phyloP scores from a whole-genome alignment of 768 basidiomycete species.

The Ramaria sp. region DNA sequence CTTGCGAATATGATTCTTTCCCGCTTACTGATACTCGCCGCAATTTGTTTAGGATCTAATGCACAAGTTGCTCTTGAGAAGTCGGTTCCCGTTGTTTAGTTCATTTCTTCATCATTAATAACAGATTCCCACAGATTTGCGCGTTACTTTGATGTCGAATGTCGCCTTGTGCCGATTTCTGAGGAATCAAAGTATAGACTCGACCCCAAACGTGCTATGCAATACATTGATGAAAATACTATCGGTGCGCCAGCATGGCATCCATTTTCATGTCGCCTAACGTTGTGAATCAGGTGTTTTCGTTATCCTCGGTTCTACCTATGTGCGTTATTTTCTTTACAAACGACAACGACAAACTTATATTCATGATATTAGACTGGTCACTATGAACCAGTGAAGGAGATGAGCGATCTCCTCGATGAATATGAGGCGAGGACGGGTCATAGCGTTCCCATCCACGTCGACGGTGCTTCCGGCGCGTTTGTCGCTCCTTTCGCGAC shows the following conservation, averaged over 20 bases:
- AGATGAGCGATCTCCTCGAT: constrained; percentile 66
- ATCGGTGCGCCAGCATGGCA: constrained; percentile 29
- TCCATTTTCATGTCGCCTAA: background rate
- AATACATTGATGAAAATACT: constrained; percentile 60
- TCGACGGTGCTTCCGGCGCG: constrained; percentile 51
- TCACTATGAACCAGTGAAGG: constrained; percentile 72
- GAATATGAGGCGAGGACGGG: constrained; percentile 39
- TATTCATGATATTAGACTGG: constrained; percentile 25
- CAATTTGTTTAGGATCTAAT: constrained; percentile 33
- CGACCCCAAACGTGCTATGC: constrained; percentile 52
- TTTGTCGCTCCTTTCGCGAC: constrained; percentile 54
- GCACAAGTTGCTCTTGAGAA: constrained; percentile 64
- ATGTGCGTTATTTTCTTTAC: constrained; percentile 23
- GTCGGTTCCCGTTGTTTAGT: constrained; percentile 36
- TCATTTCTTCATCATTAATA: background rate
- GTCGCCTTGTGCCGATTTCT: constrained; percentile 50
- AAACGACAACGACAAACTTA: background rate
- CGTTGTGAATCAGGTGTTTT: constrained; percentile 27
- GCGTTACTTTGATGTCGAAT: constrained; percentile 40
- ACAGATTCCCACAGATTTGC: background rate
- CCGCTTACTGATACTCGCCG: no score
- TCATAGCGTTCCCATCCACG: constrained; percentile 33
- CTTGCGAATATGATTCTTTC: no score
- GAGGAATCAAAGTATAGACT: constrained; percentile 69
- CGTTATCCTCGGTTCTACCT: constrained; percentile 33